These are phyloP conservation scores for Vicia faba DNA, from an alignment of 306 rosid genomes.

Conservation along the genomic window DNA sequence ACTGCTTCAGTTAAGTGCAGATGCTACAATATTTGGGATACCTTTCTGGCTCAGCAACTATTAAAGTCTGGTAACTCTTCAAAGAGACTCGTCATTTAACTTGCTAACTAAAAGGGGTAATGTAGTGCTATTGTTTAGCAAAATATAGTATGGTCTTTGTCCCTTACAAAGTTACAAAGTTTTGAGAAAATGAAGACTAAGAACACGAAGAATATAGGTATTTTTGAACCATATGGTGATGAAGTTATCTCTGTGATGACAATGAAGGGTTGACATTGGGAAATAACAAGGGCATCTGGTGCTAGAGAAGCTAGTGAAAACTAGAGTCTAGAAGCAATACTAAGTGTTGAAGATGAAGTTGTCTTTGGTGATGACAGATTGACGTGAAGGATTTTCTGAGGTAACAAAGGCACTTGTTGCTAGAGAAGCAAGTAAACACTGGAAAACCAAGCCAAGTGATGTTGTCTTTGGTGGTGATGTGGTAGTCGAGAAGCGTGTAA, in stretches of 20 bases:
- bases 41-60: background rate
- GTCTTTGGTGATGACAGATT: background rate
- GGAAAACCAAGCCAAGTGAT: background rate
- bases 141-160: slow-evolving; percentile 2
- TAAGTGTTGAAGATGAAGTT: background rate
- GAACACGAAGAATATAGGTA: slow-evolving; percentile 5
- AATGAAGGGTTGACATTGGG: slow-evolving; percentile 11
- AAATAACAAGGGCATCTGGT: background rate
- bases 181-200: slow-evolving; percentile 5
- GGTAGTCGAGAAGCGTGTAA: background rate
- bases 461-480: background rate
- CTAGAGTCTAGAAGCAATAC: background rate
- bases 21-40: background rate
- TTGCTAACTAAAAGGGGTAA: background rate
- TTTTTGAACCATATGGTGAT: background rate
- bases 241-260: background rate
- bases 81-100: background rate
- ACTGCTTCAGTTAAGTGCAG: background rate
- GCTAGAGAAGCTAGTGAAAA: background rate
- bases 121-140: background rate
- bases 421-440: background rate
- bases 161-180: background rate
- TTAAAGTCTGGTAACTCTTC: background rate
- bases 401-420: background rate
- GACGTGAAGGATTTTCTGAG: slow-evolving; percentile 9